phyloP scores from a whole-genome alignment of 176 grass and related monocot genomes.

The Eleusine coracana region DNA sequence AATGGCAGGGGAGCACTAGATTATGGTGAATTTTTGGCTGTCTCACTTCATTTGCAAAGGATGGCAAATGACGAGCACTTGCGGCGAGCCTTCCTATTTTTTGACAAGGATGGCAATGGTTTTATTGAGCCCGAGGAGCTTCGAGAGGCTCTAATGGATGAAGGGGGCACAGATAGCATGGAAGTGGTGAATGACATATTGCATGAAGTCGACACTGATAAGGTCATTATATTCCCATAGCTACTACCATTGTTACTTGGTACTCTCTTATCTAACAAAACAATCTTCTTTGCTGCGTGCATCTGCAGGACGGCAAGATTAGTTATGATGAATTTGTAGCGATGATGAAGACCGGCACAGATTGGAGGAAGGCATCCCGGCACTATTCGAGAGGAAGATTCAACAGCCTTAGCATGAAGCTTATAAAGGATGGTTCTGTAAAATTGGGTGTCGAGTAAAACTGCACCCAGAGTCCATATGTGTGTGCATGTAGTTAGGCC shows the following conservation, averaged over 20 bases:
- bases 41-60: constrained; percentile 97
- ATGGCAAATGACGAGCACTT: constrained; percentile 99
- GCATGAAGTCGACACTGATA: constrained; percentile 97
- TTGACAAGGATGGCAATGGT: constrained; percentile 95
- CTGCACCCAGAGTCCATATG: constrained; percentile 21
- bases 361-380: constrained; percentile 98
- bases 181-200: constrained; percentile 93
- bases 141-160: constrained; percentile 72
- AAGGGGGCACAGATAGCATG: constrained; percentile 83
- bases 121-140: constrained; percentile 94
- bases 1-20: constrained; percentile 86
- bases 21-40: constrained; percentile 92
- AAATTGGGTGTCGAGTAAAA: constrained; percentile 75
- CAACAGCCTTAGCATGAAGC: constrained; percentile 96
- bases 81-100: constrained; percentile 83
- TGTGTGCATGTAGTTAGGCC: constrained; percentile 55
- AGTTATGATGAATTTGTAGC: constrained; percentile 99
- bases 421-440: constrained; percentile 95
- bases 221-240: constrained; percentile 50
- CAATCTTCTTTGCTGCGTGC: constrained; percentile 2
- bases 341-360: constrained; percentile 99
- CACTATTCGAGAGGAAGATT: constrained; percentile 99
- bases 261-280: constrained; percentile 22
- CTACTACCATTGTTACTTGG: neutral
- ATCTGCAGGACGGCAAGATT: constrained; percentile 86